These are phyloP conservation scores for Ceratobasidium sp. DNA, from an alignment of 1,284 basidiomycete species.

Conservation along the genomic window DNA sequence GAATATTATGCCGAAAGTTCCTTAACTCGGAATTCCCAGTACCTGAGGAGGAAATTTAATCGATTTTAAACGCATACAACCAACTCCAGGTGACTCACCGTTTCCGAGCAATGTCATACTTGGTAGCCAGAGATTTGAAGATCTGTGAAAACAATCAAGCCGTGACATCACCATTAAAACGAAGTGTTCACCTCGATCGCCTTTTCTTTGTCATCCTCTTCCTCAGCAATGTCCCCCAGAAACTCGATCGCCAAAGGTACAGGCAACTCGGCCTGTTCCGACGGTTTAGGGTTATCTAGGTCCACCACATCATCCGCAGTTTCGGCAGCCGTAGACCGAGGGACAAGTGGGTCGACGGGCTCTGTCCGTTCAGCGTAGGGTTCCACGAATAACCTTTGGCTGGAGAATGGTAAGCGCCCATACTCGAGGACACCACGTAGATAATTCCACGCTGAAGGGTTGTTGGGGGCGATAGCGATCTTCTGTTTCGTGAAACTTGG, in stretches of 20 bases:
- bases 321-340: slow-evolving; percentile 46
- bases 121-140: slow-evolving; percentile 71
- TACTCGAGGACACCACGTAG: slow-evolving; percentile 75
- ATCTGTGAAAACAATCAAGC: slow-evolving; percentile 54
- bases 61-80: slow-evolving; percentile 42
- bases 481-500: slow-evolving; percentile 66
- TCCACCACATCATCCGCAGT: slow-evolving; percentile 58
- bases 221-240: slow-evolving; percentile 76
- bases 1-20: not conserved
- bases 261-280: slow-evolving; percentile 72
- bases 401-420: slow-evolving; percentile 63
- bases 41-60: slow-evolving; percentile 57
- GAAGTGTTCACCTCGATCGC: slow-evolving; percentile 51
- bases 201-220: slow-evolving; percentile 57
- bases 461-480: slow-evolving; percentile 87
- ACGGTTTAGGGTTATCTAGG: slow-evolving; percentile 72
- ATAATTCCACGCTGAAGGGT: slow-evolving; percentile 93
- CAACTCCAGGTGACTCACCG: slow-evolving; percentile 57
- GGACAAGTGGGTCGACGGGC: slow-evolving; percentile 45
- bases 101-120: slow-evolving; percentile 78
- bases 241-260: slow-evolving; percentile 82
- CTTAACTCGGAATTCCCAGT: slow-evolving; percentile 52
- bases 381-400: slow-evolving; percentile 64
- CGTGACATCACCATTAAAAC: slow-evolving; percentile 32
- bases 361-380: slow-evolving; percentile 56